Evolutionary conservation across 805 yeast genomes (phyloP), one percentile per base, ranked within the genome.

Genomic region (Pichia scutulata): DNA sequence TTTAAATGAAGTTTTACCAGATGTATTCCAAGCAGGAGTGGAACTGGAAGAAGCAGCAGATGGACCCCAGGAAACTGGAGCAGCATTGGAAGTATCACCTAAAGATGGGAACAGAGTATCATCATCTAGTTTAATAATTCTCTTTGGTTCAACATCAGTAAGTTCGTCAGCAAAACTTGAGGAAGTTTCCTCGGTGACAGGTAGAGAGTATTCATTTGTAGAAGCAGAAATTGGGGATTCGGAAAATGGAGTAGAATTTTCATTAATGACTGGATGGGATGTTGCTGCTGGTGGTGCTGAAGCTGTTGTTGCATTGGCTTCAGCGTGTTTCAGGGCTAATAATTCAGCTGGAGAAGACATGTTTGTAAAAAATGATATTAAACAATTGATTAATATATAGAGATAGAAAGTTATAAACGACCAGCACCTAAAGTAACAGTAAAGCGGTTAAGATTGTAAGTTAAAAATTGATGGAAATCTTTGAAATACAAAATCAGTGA

Each of bases 51-150:
- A 19, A 23, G 51, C 57, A 26, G 48, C 57, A 26, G 48, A 42
- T 36, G 78, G 77, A 43, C 77, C 78, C 78, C 78, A 69, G 58
- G 67, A 60, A 26, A 58, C 47, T 26, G 71, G 57, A 43, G 68
- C 61, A 43, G 67, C 50, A 30, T 70, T 62, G 43, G 78, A 66
- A 19, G 72, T 18, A 33, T 44, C 78, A 36, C 86, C 86, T 58
- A 84, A 72, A 25, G 84, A 74, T 8, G 92, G 92, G 66, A 82
- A 81, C 14, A 83, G 82, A 28, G 73, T 62, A 57, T 76, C 82
- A 48, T 71, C 65, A 46, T 71, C 56, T 52, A 78, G 69, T 24
- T 78, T 69, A 41, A 74, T 51, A 36, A 49, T 43, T 26, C 52
- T 56, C 44, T 52, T 51, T 16, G 50, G 49, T 25, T 33, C 39